phyloP scores from a whole-genome alignment of 257 asterid species.

The Rhazya stricta region DNA sequence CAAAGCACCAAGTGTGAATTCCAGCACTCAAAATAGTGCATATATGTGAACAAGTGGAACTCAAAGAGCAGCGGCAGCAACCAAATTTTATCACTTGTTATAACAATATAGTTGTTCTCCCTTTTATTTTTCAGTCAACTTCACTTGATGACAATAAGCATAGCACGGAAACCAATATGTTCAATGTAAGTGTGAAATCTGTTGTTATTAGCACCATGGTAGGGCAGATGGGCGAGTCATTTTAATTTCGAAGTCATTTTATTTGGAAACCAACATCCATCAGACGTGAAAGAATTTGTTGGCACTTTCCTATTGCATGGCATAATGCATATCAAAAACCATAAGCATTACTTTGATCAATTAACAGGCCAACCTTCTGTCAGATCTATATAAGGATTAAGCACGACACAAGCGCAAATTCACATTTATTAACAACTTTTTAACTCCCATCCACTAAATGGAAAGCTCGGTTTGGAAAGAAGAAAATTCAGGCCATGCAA shows the following conservation, averaged over 20 bases:
- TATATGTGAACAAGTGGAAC: not conserved
- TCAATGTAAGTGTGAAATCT: too few species aligned
- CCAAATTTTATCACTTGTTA: too few species aligned
- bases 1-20: slow-evolving; percentile 5
- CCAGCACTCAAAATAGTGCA: not conserved
- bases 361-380: not conserved
- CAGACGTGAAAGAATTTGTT: not conserved
- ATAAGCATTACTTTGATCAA: not conserved
- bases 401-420: not conserved
- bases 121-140: not conserved
- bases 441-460: not conserved
- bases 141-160: too few species aligned
- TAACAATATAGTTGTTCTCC: not conserved
- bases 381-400: not conserved
- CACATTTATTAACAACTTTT: not conserved
- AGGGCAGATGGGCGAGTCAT: not conserved
- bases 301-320: too few species aligned
- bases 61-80: not conserved
- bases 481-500: not conserved
- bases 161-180: not conserved
- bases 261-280: not conserved
- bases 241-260: not conserved
- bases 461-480: not conserved
- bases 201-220: too few species aligned
- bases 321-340: too few species aligned